Base-by-base conservation (phyloP, 2,329 filamentous ascomycete species). In the Ophiosphaerella korrae region DNA sequence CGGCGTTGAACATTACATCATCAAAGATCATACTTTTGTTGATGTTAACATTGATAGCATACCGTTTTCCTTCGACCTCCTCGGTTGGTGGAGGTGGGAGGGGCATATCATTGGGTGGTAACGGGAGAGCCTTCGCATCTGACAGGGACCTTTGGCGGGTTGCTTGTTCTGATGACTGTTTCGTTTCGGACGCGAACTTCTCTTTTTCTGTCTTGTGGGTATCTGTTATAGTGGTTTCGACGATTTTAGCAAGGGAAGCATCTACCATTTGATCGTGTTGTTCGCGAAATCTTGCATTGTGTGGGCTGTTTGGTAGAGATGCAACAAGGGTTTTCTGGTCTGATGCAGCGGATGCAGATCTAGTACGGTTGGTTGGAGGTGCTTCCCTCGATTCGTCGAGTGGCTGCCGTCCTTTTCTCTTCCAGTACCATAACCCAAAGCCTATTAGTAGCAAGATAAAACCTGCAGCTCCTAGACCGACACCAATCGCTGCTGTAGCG, bases 1-100 rank as follows among this genome's bases (percentile, higher is more conserved):
- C 59, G 18, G 55, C 54, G n/a, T 53, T 54, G 42, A 61, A 62
- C 52, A 58, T 57, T 16, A 59, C 50, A 21, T 66, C 62, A 24
- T 66, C 63, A 26, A 66, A 63, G 2, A 66, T 62, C 58, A 63
- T 66, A 51, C 63, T 66, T 45, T 66, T 66, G 42, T 64, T 63
- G 43, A 66, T 66, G 26, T 57, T 66, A 35, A 66, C 63, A 9
- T 66, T 66, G 24, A 66, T 50, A 3, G 63, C 60, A 41, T 64
- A 66, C 12, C 51, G 46, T 39, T 48, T 60, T 11, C 11, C 26
- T 29, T 29, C 26, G 7, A 8, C 3, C 21, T 60, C 44, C 37
- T 60, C 53, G 6, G 45, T 42, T n/a, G 63, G 63, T 16, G 56
- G 48, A 12, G 49, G 44, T 3, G 61, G 57, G 21, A 66, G 55